Base-by-base conservation (phyloP, 2,329 filamentous ascomycete species). In the Fusarium penzigii region DNA sequence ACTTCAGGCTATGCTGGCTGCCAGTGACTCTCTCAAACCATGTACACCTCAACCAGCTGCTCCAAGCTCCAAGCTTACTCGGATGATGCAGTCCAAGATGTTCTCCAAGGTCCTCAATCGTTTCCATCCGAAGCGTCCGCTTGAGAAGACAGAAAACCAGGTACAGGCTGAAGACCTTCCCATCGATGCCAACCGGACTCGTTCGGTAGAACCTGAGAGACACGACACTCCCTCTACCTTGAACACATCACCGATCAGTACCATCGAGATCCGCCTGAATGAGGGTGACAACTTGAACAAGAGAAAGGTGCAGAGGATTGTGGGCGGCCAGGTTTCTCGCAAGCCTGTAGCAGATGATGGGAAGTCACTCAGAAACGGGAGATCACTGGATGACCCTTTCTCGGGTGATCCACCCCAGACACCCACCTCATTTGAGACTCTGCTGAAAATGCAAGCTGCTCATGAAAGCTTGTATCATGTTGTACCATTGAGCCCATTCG, bases 1-100 rank as follows among this genome's bases (percentile, higher is more conserved):
- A 51, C 55, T 72, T 11, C 48, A 49, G 5, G 67, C 66, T 12
- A 75, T 75, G 71, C 56, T 75, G 20, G 67, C 71, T 11, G 69
- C 71, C 6, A 71, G 65, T 2, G 52, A 71, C 34, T 61, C 65
- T 12, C 56, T 73, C 6, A 75, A 73, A 49, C 66, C 70, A 25
- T 56, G 52, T 5, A 49, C 57, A n/a, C 48, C 55, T 7, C 54
- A 51, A 3, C 43, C 47, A 6, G 38, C 44, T 25, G 58, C 47
- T 4, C 47, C 56, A 4, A 42, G 50, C 25, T 61, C 65, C 14
- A 68, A 66, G 42, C 52, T 68, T 29, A 60, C 65, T 12, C 65
- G 67, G 2, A 65, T 65, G 46, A 59, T 65, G 9, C 63, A 66
- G 5, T 66, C 65, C 5, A 70, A 63, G 48, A 57, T 73, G 4